Evolutionary conservation across 2,329 filamentous ascomycete species (phyloP).

Genomic region (Fusarium sp.): DNA sequence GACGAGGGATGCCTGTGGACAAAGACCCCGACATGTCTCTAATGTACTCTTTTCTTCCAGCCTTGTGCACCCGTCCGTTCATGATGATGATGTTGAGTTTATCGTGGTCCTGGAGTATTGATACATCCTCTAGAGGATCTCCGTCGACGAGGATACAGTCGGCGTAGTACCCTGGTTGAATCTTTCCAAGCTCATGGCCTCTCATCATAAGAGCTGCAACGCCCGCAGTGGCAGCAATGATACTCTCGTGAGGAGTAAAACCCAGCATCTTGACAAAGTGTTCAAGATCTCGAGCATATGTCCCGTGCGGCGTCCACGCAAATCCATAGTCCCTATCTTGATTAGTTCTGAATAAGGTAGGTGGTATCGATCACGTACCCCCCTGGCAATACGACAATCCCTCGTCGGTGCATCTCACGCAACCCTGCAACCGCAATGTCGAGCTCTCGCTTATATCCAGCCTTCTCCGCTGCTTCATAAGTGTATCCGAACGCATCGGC

Average conservation of each 20-base stretch:
- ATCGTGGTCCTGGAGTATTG: not conserved
- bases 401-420: slow-evolving; percentile 26
- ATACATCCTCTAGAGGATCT: not conserved
- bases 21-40: not conserved
- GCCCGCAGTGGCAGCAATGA: not conserved
- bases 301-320: slow-evolving; percentile 23
- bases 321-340: slow-evolving; percentile 13
- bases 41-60: not conserved
- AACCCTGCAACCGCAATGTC: slow-evolving; percentile 13
- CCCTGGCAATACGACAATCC: slow-evolving; percentile 23
- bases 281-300: slow-evolving; percentile 26
- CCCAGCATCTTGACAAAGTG: slow-evolving; percentile 29
- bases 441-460: slow-evolving; percentile 19
- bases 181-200: not conserved
- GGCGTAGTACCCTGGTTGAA: not conserved
- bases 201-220: not conserved
- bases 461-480: slow-evolving; percentile 11
- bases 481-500: slow-evolving; percentile 22
- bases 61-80: not conserved
- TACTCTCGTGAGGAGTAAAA: not conserved
- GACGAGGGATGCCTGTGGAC: not conserved
- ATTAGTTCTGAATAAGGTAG: not conserved
- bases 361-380: not conserved
- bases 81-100: not conserved
- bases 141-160: not conserved